Conservation (phyloP, 345 rosid genomes). For the Salix udensis region DNA sequence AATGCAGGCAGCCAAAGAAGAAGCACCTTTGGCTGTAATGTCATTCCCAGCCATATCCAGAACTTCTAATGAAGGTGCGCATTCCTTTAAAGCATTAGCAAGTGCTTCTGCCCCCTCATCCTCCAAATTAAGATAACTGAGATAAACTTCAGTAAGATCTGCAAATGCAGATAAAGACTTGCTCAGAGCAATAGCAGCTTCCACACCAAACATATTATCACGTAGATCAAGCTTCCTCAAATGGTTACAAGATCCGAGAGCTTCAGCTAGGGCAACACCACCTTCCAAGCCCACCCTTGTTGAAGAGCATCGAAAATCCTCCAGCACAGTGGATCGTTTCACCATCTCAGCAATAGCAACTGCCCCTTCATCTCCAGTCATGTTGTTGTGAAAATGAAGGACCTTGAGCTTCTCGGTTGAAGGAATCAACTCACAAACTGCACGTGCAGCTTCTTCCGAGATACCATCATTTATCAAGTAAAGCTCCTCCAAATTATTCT, state of each 20-base stretch:
- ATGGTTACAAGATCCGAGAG: conserved; percentile 59
- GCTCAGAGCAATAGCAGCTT: conserved; percentile 67
- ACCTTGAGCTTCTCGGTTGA: conserved; percentile 73
- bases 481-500: conserved; percentile 66
- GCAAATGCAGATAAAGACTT: conserved; percentile 51
- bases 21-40: conserved; percentile 62
- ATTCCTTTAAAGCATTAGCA: conserved; percentile 61
- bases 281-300: conserved; percentile 81
- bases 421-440: conserved; percentile 71
- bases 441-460: conserved; percentile 87
- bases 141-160: conserved; percentile 62
- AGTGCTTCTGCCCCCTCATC: conserved; percentile 73
- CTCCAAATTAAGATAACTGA: conserved; percentile 83
- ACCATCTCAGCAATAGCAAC: conserved; percentile 71
- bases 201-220: conserved; percentile 88
- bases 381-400: conserved; percentile 87
- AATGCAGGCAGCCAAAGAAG: conserved; percentile 59
- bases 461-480: conserved; percentile 88
- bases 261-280: conserved; percentile 67
- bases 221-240: conserved; percentile 81
- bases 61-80: conserved; percentile 63
- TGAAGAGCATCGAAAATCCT: conserved; percentile 84
- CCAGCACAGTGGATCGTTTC: conserved; percentile 54
- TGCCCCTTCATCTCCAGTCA: conserved; percentile 95
- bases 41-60: conserved; percentile 96